Evolutionary conservation across 1,284 basidiomycete genomes (phyloP).

Genomic region (Ceratobasidium sp.): DNA sequence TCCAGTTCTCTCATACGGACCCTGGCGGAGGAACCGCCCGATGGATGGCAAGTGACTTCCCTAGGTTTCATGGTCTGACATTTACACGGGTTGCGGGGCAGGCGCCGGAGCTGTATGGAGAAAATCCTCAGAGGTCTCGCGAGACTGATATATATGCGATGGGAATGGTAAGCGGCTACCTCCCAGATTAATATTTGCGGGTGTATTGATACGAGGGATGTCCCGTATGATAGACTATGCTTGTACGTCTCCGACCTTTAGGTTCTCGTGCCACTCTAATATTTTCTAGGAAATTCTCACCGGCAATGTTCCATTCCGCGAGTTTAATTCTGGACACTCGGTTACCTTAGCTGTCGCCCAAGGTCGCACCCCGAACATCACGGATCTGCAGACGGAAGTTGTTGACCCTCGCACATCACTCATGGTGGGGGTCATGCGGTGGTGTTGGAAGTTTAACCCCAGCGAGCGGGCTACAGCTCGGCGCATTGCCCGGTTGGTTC

Average conservation of each 20-base stretch:
- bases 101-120: neutral
- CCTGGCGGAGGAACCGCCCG: neutral
- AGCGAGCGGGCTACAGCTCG: neutral
- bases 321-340: neutral
- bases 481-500: neutral
- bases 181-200: neutral
- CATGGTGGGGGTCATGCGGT: neutral
- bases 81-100: neutral
- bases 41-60: neutral
- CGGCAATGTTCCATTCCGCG: neutral
- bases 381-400: neutral
- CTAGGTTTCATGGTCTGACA: neutral
- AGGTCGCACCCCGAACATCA: neutral
- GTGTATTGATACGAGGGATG: neutral
- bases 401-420: neutral
- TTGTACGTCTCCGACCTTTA: neutral
- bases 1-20: no score
- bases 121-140: neutral
- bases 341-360: neutral
- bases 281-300: neutral
- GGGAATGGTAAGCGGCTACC: neutral
- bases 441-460: neutral
- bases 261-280: neutral
- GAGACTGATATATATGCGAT: neutral
- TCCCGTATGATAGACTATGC: neutral